A percentile compares a stretch with the other conserved stretches of the same genome.
phyloP scores from a whole-genome alignment of 768 basidiomycete species.

The Russula sp. region DNA sequence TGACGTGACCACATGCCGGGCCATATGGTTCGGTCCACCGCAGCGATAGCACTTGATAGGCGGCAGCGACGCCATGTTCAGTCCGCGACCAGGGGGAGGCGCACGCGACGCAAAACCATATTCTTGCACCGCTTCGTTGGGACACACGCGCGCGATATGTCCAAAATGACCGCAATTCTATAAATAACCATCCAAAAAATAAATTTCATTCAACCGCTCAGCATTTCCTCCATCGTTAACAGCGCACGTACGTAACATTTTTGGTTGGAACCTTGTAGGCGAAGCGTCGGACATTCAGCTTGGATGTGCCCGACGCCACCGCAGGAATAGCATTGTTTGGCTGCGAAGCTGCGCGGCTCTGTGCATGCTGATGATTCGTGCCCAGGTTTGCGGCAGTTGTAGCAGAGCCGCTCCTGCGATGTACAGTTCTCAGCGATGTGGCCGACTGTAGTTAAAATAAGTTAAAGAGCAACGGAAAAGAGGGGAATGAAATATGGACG shows the following conservation, averaged over 20 bases:
- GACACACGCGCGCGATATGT: slow-evolving; percentile 77
- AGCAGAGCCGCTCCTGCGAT: slow-evolving; percentile 85
- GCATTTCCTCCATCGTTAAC: not conserved
- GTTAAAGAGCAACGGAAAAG: not conserved
- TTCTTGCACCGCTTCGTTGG: slow-evolving; percentile 42
- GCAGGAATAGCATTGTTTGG: slow-evolving; percentile 92
- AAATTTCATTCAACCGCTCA: slow-evolving; percentile 10
- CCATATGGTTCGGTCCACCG: slow-evolving; percentile 86
- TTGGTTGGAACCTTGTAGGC: slow-evolving; percentile 63
- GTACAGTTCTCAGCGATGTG: slow-evolving; percentile 93
- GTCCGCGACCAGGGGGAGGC: slow-evolving; percentile 68
- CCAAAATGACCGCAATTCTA: slow-evolving; percentile 81
- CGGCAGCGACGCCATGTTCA: slow-evolving; percentile 74
- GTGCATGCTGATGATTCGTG: slow-evolving; percentile 90
- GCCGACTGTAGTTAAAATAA: slow-evolving; percentile 55
- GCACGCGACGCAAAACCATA: slow-evolving; percentile 59
- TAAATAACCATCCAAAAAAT: not conserved
- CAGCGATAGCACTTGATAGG: slow-evolving; percentile 89
- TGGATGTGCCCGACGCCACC: slow-evolving; percentile 90
- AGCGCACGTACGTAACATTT: slow-evolving; percentile 75
- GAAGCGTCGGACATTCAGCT: slow-evolving; percentile 80
- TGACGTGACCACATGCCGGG: slow-evolving; percentile 47
- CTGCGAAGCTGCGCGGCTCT: slow-evolving; percentile 73
- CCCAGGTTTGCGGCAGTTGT: slow-evolving; percentile 93
- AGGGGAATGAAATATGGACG: slow-evolving; percentile 38